Evolutionary conservation across 139 green algal species (phyloP), one percentile per base, ranked within the genome.

Genomic region (Chara braunii): DNA sequence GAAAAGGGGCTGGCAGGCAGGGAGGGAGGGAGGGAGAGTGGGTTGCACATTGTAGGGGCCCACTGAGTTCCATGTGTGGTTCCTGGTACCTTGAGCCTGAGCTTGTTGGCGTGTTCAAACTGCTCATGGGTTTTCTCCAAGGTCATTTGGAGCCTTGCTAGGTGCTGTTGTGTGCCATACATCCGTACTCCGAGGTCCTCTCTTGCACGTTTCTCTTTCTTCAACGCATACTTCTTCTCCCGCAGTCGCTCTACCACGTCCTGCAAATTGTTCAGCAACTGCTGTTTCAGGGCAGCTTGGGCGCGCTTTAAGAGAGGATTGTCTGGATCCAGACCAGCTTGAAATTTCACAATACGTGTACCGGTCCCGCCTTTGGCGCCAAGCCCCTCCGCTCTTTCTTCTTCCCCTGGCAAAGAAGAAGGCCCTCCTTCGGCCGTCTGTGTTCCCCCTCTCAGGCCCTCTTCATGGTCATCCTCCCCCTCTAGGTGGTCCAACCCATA

Each of bases 121-220:
- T 81, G 80, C 22, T 89, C 82, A 50, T 89, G 81, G 3, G 83
- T 78, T 43, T 82, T 72, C 51, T 93, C 89, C 60, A 95, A 77
- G 2, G 62, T 37, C 65, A 88, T 78, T 80, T 94, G 88, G 51
- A 95, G 80, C 56, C 83, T 81, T 8, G 86, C 87, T 26, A 95
- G 78, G 42, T 88, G 84, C 74, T 95, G 86, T 80, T 96, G 89
- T 43, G 88, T 90, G 26, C 85, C 86, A 68, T 94, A 95, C 9
- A 96, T 83, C 82, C 92, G 85, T 43, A 95, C 87, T 30, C 89
- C 89, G 31, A 93, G 70, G 6, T 78, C 80, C 63, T 94, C 85
- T 0, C 89, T 77, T 51, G 83, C 61, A 22, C 74, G 40, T 70
- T 90, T 78, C 14, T 75, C 78, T 28, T 80, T 61, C 78, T 84